phyloP scores from a whole-genome alignment of 352 stramenopile species.

The Phytophthora pinifolia region DNA sequence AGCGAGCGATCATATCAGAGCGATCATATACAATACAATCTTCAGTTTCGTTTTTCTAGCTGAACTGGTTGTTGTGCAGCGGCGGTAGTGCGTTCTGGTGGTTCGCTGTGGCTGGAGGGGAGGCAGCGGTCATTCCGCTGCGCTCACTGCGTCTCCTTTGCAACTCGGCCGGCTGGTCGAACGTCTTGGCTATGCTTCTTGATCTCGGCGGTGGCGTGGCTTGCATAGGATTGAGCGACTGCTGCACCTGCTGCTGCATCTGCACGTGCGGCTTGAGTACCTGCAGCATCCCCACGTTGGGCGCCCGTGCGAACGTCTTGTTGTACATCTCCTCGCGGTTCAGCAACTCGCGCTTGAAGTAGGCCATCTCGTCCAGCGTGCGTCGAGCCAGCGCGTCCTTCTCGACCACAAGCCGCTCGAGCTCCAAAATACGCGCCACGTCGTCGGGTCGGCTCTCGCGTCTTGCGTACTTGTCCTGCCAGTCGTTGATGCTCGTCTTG shows the following conservation, averaged over 20 bases:
- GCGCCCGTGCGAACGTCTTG: slow-evolving; percentile 85
- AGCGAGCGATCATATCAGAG: no score
- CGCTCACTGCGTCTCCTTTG: slow-evolving; percentile 55
- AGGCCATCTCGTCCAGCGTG: slow-evolving; percentile 90
- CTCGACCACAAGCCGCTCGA: slow-evolving; percentile 63
- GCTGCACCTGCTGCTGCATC: slow-evolving; percentile 39
- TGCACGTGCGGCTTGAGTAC: slow-evolving; percentile 82
- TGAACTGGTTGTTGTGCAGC: slow-evolving; percentile 54
- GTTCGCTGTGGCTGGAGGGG: slow-evolving; percentile 7
- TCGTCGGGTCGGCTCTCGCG: slow-evolving; percentile 80
- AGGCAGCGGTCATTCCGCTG: slow-evolving; percentile 15
- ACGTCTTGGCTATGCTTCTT: slow-evolving; percentile 44
- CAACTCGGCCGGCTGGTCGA: slow-evolving; percentile 28
- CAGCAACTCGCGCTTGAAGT: slow-evolving; percentile 91
- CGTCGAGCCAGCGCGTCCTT: slow-evolving; percentile 70
- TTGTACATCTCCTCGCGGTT: slow-evolving; percentile 95
- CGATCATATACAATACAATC: no score
- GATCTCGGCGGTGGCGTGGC: slow-evolving; percentile 24
- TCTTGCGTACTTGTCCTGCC: slow-evolving; percentile 56
- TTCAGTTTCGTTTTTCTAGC: no score
- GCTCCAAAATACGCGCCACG: slow-evolving; percentile 68
- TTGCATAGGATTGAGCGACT: slow-evolving; percentile 15
- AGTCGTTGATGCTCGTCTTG: slow-evolving; percentile 43
- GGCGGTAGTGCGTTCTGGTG: slow-evolving; percentile 55
- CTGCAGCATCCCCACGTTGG: slow-evolving; percentile 89